Evolutionary conservation across 2,329 filamentous ascomycete genomes (phyloP), one percentile per base, ranked within the genome.

Genomic region (Phialophora verrucosa): DNA sequence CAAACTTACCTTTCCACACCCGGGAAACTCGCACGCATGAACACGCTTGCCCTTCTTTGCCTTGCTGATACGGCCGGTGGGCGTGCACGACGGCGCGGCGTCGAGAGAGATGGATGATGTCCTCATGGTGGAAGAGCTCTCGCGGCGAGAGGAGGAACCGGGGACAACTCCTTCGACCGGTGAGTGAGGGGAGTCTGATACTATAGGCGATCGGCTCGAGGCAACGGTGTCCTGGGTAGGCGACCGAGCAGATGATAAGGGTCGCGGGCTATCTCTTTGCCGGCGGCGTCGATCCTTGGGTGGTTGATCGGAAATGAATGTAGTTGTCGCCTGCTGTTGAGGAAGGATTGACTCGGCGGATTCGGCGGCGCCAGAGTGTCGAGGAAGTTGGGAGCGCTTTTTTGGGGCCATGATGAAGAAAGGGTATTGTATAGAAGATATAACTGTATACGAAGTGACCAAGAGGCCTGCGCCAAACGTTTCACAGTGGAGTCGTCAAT

Each of bases 11-110:
- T 83, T 83, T 67, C 76, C 76, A 71, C 82, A 83, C 47, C 81
- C 80, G 17, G 79, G 79, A 66, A 75, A 81, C 64, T 81, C 77
- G 70, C 82, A 83, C 8, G 77, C 77, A 70, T 83, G 82, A 14
- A 83, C 82, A 59, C 81, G 79, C 73, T 83, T 83, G 32, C 82
- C 82, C 73, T 83, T 83, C 75, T 83, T 83, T 12, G 82, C 82
- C 72, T 83, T 83, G 75, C 82, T 83, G 70, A 83, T 78, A 59
- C 82, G 79, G 42, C 82, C 83, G 23, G 81, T 83, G 25, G 82
- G 82, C 31, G 82, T 83, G 65, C 82, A 83, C 62, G 79, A 79
- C 57, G 81, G 73, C 23, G 78, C 75, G 29, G 68, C 67, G 50
- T 74, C 72, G 47, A 73, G 64, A 38, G 71, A 67, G 47, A 71